Evolutionary conservation across 2,329 filamentous ascomycete genomes (phyloP), one percentile per base, ranked within the genome.

Genomic region (Salinomyces thailandicus): DNA sequence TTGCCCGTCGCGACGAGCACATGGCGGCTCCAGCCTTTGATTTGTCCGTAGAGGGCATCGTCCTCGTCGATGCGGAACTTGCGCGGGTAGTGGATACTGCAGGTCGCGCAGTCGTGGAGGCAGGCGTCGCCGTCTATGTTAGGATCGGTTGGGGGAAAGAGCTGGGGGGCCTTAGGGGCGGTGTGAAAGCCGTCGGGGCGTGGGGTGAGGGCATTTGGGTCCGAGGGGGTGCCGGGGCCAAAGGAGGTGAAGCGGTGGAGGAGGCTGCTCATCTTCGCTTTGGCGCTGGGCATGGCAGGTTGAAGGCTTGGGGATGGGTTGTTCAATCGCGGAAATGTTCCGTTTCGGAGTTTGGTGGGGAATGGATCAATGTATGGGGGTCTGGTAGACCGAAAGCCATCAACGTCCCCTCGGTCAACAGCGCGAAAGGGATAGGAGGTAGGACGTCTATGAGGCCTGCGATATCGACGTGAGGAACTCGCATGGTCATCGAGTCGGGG

Each of bases 1-100:
- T 95, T 94, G 43, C 86, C 85, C n/a, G 91, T 98, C 16, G 85
- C 91, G 12, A 96, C 85, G 19, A 98, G 67, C 43, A 94, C 58
- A 62, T 98, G 91, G 14, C 86, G 91, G 53, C 76, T 79, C 82
- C 85, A 96, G 22, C 78, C 85, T 54, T 85, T 83, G 44, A 95
- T 74, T 41, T 82, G 70, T 1, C 89, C 91, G 56, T 93, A 96
- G 33, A 98, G 64, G 50, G 78, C 67, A 55, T 94, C 85, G 5
- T 71, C 65, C 58, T 81, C 73, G 39, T 96, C 82, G 37, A 94
- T 76, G 3, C 67, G 66, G 55, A 76, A 80, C 47, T 73, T 75
- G 53, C 79, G 77, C 24, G 89, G 89, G 57, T 87, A 93, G 42
- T 77, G 73, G 47, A 89, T 69, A 11, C 77, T 75, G 68, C 91